A percentile compares a stretch with the other conserved stretches of the same genome.
Conservation (phyloP, 2,329 filamentous ascomycete species). For the Alternaria hordeiaustralica region DNA sequence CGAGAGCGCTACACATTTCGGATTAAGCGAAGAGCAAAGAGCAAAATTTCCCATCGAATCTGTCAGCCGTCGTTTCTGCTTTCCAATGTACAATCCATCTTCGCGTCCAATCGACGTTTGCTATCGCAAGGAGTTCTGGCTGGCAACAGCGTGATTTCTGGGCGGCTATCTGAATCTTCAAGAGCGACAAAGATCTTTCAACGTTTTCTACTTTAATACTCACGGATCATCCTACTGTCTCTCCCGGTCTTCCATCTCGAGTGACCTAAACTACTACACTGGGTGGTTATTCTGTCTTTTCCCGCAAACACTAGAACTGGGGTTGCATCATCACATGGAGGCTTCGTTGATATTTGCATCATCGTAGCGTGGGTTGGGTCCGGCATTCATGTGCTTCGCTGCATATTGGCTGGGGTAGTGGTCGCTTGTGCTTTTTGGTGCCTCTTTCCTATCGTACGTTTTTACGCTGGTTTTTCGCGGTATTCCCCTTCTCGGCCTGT, state of each 20-base stretch:
- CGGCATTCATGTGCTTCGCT: constrained; percentile 29
- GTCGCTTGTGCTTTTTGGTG: constrained; percentile 32
- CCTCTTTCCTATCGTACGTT: constrained; percentile 13
- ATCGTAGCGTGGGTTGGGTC: constrained; percentile 29
- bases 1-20: constrained; percentile 25
- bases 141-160: constrained; percentile 29
- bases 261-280: constrained; percentile 23
- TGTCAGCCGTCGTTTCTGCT: constrained; percentile 14
- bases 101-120: constrained; percentile 18
- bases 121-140: constrained; percentile 22
- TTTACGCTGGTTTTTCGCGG: constrained; percentile 22
- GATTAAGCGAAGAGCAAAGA: constrained; percentile 14
- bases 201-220: constrained; percentile 19
- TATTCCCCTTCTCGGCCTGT: constrained; percentile 14
- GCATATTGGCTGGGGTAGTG: constrained; percentile 31
- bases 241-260: constrained; percentile 5
- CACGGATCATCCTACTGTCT: constrained; percentile 8
- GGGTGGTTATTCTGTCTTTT: constrained; percentile 34
- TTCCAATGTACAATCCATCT: constrained; percentile 32
- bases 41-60: constrained; percentile 4
- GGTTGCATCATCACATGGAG: constrained; percentile 32
- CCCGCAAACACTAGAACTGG: constrained; percentile 32
- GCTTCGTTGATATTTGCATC: constrained; percentile 33
- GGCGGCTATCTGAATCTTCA: constrained; percentile 26
- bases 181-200: constrained; percentile 28